Conservation (phyloP, 1,139 yeast genomes). For the Sugiyamaella neomexicana region DNA sequence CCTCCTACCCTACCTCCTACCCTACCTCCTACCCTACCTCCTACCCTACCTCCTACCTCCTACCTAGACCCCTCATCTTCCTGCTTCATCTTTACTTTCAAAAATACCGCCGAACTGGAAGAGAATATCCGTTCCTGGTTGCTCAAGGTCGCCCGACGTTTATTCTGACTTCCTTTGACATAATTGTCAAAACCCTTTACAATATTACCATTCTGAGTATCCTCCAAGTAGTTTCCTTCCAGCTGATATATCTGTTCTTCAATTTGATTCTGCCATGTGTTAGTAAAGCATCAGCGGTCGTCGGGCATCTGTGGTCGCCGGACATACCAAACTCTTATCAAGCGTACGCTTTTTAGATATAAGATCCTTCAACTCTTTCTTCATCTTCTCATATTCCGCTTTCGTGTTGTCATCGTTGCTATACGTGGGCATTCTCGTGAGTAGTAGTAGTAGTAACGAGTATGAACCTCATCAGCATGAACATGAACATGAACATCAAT, state of each 20-base stretch:
- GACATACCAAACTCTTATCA: constrained; percentile 56
- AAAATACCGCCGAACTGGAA: constrained; percentile 70
- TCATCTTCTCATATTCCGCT: constrained; percentile 66
- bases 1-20: neutral
- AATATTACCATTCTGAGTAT: constrained; percentile 70
- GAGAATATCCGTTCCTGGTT: constrained; percentile 88
- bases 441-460: too few relatives aligned
- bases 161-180: constrained; percentile 55
- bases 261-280: constrained; percentile 40
- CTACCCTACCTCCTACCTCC: neutral
- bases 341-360: constrained; percentile 63
- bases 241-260: constrained; percentile 83
- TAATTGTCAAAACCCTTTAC: constrained; percentile 88
- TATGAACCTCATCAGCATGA: too few relatives aligned
- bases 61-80: constrained; percentile 28
- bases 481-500: too few relatives aligned
- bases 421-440: constrained; percentile 27
- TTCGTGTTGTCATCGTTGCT: constrained; percentile 19
- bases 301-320: neutral
- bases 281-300: neutral
- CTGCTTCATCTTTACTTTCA: constrained; percentile 45
- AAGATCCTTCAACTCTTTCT: constrained; percentile 65
- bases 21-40: neutral
- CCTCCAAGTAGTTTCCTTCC: constrained; percentile 77
- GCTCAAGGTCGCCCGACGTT: constrained; percentile 57